A percentile compares a stretch with the other conserved stretches of the same genome.
These are phyloP conservation scores for Shiraia bambusicola DNA, from an alignment of 2,329 filamentous ascomycete species.

Conservation along the genomic window DNA sequence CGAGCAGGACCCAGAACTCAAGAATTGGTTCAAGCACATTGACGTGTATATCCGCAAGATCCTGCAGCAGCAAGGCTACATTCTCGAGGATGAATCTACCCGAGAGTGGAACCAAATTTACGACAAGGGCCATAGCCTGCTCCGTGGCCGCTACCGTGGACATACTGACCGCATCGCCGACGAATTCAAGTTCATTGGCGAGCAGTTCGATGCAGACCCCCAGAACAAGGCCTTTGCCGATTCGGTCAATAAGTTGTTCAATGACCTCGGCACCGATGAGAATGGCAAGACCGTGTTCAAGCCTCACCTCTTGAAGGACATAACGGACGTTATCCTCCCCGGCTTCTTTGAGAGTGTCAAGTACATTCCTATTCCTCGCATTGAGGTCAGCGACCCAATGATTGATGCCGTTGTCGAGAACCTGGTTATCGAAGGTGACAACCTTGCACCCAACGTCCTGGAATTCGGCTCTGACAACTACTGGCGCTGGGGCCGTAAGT, in stretches of 20 bases:
- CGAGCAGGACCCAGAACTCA: constrained; percentile 81
- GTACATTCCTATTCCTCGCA: constrained; percentile 90
- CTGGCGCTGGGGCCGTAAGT: constrained; percentile 92
- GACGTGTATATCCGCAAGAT: constrained; percentile 78
- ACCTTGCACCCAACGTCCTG: constrained; percentile 88
- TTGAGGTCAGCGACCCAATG: constrained; percentile 84
- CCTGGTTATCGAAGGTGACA: constrained; percentile 91
- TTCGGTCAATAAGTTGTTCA: constrained; percentile 81
- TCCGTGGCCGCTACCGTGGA: constrained; percentile 82
- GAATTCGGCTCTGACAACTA: constrained; percentile 92
- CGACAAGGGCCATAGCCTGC: constrained; percentile 80
- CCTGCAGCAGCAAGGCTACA: constrained; percentile 85
- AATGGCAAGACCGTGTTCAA: constrained; percentile 88
- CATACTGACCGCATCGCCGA: constrained; percentile 86
- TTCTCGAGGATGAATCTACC: constrained; percentile 78
- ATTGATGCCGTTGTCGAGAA: constrained; percentile 93
- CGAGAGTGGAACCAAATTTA: constrained; percentile 82
- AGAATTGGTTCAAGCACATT: constrained; percentile 81
- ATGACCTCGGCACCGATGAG: constrained; percentile 82
- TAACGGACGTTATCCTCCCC: constrained; percentile 84
- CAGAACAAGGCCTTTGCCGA: constrained; percentile 80
- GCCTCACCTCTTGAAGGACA: constrained; percentile 85
- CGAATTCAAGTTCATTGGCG: constrained; percentile 84
- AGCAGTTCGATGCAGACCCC: constrained; percentile 85
- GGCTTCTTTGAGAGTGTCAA: constrained; percentile 78